These are phyloP conservation scores for Fusarium virguliforme DNA, from an alignment of 2,329 filamentous ascomycete genomes.

Conservation along the genomic window DNA sequence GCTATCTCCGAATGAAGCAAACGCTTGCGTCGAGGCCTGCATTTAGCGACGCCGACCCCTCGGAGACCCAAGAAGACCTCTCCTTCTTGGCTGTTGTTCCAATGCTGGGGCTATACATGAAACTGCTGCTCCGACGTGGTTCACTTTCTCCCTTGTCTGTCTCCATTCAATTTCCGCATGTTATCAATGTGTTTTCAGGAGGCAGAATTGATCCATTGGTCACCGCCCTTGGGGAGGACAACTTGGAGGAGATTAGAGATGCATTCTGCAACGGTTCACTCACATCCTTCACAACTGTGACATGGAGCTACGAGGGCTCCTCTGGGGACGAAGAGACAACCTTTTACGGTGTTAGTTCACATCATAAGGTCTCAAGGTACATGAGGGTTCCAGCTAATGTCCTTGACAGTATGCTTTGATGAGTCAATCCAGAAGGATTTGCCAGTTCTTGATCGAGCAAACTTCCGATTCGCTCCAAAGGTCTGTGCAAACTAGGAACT, in stretches of 20 bases:
- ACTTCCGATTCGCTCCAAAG: not conserved
- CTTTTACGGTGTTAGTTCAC: conserved; percentile 17
- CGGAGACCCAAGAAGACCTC: not conserved
- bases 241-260: accelerated
- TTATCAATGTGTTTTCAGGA: not conserved
- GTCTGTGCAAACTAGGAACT: not conserved
- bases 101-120: not conserved
- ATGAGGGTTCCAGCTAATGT: not conserved
- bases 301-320: not conserved
- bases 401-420: not conserved
- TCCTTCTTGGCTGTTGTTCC: not conserved
- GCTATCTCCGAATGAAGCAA: not conserved
- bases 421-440: not conserved
- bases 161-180: conserved; percentile 4
- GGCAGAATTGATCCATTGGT: not conserved
- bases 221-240: accelerated
- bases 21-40: not conserved
- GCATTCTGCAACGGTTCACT: not conserved
- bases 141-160: conserved; percentile 5
- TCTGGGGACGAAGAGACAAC: not conserved
- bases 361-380: not conserved
- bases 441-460: not conserved
- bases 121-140: not conserved
- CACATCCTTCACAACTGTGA: not conserved
- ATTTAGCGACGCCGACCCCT: accelerated